Conservation (phyloP, 805 yeast genomes). For the Kluyveromyces dobzhanskii region DNA sequence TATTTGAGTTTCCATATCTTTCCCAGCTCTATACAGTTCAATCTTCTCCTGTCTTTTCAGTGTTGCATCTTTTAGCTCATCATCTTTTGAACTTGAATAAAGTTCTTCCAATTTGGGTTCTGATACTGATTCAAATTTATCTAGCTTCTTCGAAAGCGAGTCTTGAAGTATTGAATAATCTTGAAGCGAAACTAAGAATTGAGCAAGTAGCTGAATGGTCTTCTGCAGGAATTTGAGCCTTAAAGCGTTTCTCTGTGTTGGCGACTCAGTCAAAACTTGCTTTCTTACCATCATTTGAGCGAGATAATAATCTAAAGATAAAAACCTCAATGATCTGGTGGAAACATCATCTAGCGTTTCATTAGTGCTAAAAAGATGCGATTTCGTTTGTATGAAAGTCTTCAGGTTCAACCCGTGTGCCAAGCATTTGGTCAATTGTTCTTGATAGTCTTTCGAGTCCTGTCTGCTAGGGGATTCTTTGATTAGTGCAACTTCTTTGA, state of each 20-base stretch:
- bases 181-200: conserved; percentile 37
- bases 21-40: conserved; percentile 53
- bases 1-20: conserved; percentile 40
- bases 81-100: conserved; percentile 10
- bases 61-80: conserved; percentile 22
- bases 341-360: conserved; percentile 63
- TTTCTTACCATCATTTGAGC: conserved; percentile 33
- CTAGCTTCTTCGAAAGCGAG: conserved; percentile 32
- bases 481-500: conserved; percentile 11
- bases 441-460: conserved; percentile 38
- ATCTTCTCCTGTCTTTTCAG: conserved; percentile 65
- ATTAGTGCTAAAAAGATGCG: conserved; percentile 60
- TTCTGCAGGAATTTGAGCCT: conserved; percentile 32
- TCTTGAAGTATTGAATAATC: conserved; percentile 38
- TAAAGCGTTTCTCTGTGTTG: conserved; percentile 15
- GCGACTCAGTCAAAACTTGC: conserved; percentile 13
- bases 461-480: conserved; percentile 27
- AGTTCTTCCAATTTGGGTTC: conserved; percentile 33
- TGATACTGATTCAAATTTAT: conserved; percentile 32
- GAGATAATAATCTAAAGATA: conserved; percentile 51
- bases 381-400: conserved; percentile 32
- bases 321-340: conserved; percentile 52
- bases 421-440: conserved; percentile 29
- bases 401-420: conserved; percentile 39
- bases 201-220: conserved; percentile 37